Percentiles rank a stretch among this genome's conserved stretches.
Conservation (phyloP, 495 filamentous ascomycete species). For the Annulohypoxylon stygium region DNA sequence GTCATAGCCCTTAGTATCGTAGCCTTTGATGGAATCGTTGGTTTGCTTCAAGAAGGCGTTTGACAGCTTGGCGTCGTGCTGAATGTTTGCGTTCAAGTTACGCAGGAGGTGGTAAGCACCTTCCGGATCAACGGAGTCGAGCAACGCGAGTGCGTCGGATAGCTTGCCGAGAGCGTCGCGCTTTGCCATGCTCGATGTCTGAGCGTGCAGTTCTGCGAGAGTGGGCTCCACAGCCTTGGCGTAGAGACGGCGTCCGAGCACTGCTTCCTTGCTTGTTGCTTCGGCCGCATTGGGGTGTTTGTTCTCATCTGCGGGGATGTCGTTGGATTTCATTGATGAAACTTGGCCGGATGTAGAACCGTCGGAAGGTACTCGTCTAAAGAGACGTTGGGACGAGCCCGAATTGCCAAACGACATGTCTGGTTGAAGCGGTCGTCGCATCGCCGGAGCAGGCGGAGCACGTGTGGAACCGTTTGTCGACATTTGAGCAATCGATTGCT, state of each 20-base stretch:
- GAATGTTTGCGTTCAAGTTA: slow-evolving; percentile 66
- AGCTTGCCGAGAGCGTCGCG: slow-evolving; percentile 84
- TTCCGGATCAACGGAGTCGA: slow-evolving; percentile 91
- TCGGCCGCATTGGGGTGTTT: slow-evolving; percentile 59
- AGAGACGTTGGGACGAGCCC: slow-evolving; percentile 88
- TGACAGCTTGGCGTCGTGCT: slow-evolving; percentile 58
- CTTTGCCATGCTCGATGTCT: slow-evolving; percentile 79
- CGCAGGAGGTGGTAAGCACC: slow-evolving; percentile 87
- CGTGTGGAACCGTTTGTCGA: slow-evolving; percentile 59
- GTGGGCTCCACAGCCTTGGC: slow-evolving; percentile 81
- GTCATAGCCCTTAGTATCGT: slow-evolving; percentile 36
- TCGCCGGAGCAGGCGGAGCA: slow-evolving; percentile 65
- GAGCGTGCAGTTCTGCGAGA: slow-evolving; percentile 84
- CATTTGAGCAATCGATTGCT: slow-evolving; percentile 64
- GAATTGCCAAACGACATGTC: slow-evolving; percentile 92
- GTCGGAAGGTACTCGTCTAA: slow-evolving; percentile 84
- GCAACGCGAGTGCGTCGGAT: slow-evolving; percentile 83
- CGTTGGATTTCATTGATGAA: slow-evolving; percentile 51
- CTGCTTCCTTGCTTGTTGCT: slow-evolving; percentile 78
- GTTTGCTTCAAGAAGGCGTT: slow-evolving; percentile 52
- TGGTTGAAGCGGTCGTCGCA: slow-evolving; percentile 80
- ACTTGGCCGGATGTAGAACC: slow-evolving; percentile 62
- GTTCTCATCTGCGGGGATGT: slow-evolving; percentile 59
- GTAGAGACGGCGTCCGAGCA: slow-evolving; percentile 83
- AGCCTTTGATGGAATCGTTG: slow-evolving; percentile 29